Conservation (phyloP, 257 asterid genomes). For the Primulina huaijiensis region DNA sequence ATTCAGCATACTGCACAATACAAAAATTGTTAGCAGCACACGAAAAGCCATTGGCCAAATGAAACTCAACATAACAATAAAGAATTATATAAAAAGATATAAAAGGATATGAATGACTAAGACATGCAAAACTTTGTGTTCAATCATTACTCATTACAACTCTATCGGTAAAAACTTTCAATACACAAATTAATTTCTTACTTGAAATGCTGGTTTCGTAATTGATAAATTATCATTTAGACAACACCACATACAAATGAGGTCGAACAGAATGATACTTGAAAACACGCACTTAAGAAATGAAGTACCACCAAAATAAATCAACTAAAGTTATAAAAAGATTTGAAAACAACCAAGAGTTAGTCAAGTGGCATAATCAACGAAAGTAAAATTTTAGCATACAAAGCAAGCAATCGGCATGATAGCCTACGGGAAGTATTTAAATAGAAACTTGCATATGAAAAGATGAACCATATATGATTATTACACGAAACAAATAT, state of each 20-base stretch:
- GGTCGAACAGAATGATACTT: background rate
- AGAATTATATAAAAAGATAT: background rate
- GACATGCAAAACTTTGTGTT: background rate
- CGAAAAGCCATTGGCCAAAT: background rate
- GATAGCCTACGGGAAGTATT: background rate
- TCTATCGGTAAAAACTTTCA: slow-evolving; percentile 1
- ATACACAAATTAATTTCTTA: slow-evolving; percentile 3
- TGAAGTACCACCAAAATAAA: background rate
- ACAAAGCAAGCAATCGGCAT: background rate
- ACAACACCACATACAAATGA: slow-evolving; percentile 12
- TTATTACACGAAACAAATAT: background rate
- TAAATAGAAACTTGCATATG: background rate
- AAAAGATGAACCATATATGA: slow-evolving; percentile 2
- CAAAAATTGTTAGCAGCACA: slow-evolving; percentile 21
- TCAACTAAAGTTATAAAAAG: no score
- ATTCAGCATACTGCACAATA: slow-evolving; percentile 73
- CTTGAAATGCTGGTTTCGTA: background rate
- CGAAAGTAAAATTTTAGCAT: background rate
- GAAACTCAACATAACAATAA: slow-evolving; percentile 3
- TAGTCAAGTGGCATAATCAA: background rate
- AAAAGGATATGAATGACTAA: background rate
- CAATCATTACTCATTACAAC: slow-evolving; percentile 19
- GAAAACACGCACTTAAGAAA: background rate
- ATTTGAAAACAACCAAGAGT: background rate
- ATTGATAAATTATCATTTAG: background rate